Percentiles rank a stretch among this genome's conserved stretches.
These are phyloP conservation scores for Exophiala aquamarina DNA, from an alignment of 2,329 filamentous ascomycete species.

Conservation along the genomic window DNA sequence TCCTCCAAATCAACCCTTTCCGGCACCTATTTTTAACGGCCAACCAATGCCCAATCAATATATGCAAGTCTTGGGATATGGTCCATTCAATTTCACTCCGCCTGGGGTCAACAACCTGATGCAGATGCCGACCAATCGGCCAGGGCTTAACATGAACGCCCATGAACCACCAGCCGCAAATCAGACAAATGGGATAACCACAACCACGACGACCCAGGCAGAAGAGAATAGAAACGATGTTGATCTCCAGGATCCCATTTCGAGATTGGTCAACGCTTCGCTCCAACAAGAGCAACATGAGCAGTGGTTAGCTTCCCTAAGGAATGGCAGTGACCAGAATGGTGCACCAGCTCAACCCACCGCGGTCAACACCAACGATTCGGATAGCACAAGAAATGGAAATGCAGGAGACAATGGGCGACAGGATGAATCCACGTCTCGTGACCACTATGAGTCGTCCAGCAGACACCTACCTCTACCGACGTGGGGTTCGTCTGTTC, in stretches of 20 bases:
- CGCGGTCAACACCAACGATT: background rate
- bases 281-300: slow-evolving; percentile 1
- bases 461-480: slow-evolving; percentile 8
- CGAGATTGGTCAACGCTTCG: background rate
- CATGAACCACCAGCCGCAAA: too few species aligned
- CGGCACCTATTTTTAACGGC: too few species aligned
- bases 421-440: background rate
- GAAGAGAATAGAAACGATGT: background rate
- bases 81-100: too few species aligned
- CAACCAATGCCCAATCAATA: too few species aligned
- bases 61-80: too few species aligned
- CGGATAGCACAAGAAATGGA: background rate
- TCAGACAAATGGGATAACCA: too few species aligned
- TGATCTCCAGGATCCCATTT: too few species aligned
- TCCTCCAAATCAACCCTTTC: background rate
- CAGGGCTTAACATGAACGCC: too few species aligned
- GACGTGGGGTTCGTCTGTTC: slow-evolving; percentile 11
- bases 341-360: background rate
- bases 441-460: background rate
- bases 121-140: too few species aligned
- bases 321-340: background rate
- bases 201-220: too few species aligned
- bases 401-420: background rate
- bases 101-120: too few species aligned
- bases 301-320: slow-evolving; percentile 1